A percentile compares a stretch with the other conserved stretches of the same genome.
These are phyloP conservation scores for Fusarium falciforme DNA, from an alignment of 2,329 filamentous ascomycete genomes.

Conservation along the genomic window DNA sequence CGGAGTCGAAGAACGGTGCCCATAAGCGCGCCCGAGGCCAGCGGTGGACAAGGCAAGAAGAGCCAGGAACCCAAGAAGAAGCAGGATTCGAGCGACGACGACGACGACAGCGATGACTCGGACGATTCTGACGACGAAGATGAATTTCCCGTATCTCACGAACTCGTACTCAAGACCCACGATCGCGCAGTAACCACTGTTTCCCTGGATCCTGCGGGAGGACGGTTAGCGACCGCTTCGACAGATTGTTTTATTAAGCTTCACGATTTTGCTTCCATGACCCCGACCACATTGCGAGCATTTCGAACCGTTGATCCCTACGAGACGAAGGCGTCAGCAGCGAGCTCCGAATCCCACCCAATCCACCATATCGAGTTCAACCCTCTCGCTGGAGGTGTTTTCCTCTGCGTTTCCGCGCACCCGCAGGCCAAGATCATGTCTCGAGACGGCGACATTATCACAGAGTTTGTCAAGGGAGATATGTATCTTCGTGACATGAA, in stretches of 20 bases:
- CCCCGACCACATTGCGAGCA: constrained; percentile 90
- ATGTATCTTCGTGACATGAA: constrained; percentile 99
- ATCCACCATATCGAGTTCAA: constrained; percentile 91
- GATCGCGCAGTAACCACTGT: constrained; percentile 86
- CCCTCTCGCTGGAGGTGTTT: constrained; percentile 79
- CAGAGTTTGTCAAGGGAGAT: constrained; percentile 95
- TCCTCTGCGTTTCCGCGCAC: constrained; percentile 89
- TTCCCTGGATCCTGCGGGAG: constrained; percentile 86
- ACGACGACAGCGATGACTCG: constrained; percentile 60
- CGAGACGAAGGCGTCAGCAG: constrained; percentile 74
- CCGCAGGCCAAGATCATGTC: constrained; percentile 91
- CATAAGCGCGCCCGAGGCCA: constrained; percentile 21
- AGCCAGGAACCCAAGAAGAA: constrained; percentile 34
- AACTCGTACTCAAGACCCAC: constrained; percentile 92
- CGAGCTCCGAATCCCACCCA: constrained; percentile 84
- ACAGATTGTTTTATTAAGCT: constrained; percentile 92
- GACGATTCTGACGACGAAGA: constrained; percentile 80
- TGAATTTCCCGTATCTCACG: constrained; percentile 92
- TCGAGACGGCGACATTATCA: constrained; percentile 86
- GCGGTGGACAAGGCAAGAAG: constrained; percentile 17
- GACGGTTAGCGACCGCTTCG: constrained; percentile 88
- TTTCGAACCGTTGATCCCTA: constrained; percentile 94
- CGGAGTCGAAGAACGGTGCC: constrained; percentile 72
- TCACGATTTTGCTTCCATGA: constrained; percentile 96
- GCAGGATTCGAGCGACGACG: constrained; percentile 60